A percentile compares a stretch with the other conserved stretches of the same genome.
Conservation (phyloP, 73 alveolate species). For the Symbiodinium natans region DNA sequence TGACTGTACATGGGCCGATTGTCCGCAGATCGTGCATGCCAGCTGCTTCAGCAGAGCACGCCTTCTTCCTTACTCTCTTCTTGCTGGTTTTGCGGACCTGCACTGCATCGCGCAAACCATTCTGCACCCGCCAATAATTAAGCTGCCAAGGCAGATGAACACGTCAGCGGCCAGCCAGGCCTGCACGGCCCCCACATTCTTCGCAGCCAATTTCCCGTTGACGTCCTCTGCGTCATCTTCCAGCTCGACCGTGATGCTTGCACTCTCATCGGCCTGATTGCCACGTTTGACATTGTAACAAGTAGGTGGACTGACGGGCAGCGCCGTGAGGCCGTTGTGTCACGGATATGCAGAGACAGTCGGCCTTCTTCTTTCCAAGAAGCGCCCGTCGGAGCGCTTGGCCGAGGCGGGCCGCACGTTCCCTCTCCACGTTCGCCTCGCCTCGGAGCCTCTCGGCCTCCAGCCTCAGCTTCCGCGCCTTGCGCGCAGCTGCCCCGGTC, state of each 20-base stretch:
- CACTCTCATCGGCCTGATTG: neutral
- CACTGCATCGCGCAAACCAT: neutral
- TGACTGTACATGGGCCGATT: too few relatives aligned
- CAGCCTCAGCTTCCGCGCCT: constrained; percentile 19
- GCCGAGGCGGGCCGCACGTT: neutral
- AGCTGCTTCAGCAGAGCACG: neutral
- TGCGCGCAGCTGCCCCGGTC: constrained; percentile 22
- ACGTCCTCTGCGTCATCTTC: neutral
- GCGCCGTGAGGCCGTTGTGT: too few relatives aligned
- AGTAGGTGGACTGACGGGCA: too few relatives aligned
- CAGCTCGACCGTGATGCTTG: neutral
- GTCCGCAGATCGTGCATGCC: too few relatives aligned
- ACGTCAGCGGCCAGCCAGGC: neutral
- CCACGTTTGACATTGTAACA: too few relatives aligned
- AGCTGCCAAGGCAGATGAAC: too few relatives aligned
- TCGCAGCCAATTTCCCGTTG: neutral
- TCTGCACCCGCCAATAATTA: too few relatives aligned
- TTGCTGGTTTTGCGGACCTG: neutral
- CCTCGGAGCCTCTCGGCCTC: constrained; percentile 26
- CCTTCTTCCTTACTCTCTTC: neutral
- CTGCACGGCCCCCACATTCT: neutral
- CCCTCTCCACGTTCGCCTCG: constrained; percentile 2
- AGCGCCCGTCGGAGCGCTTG: neutral
- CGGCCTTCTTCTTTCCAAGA: neutral
- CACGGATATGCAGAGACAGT: neutral